Conservation (phyloP, 2,329 filamentous ascomycete genomes). For the Arthrobotrys sinensis region DNA sequence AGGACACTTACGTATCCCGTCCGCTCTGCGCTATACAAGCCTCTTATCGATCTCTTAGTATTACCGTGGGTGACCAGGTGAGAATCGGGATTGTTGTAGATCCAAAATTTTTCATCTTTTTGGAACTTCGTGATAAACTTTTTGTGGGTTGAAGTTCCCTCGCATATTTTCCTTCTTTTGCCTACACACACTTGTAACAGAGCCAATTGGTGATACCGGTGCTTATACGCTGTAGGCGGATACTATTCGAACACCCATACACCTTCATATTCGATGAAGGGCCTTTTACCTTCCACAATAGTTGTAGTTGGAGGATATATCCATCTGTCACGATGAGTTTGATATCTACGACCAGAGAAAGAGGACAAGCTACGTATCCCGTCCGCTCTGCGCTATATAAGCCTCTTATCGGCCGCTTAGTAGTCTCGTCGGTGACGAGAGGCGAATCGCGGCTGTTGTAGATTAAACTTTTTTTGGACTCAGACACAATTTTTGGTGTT, state of each 20-base stretch:
- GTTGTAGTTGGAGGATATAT: background rate
- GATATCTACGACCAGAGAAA: conserved; percentile 35
- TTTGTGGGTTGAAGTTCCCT: too few species aligned
- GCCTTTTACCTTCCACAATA: background rate
- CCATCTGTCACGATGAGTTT: background rate
- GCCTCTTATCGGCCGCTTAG: conserved; percentile 54
- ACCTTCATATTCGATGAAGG: too few species aligned
- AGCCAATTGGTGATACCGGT: background rate
- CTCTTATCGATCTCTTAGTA: conserved; percentile 56
- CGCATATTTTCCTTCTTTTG: too few species aligned
- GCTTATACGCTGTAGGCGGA: too few species aligned
- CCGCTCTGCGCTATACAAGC: conserved; percentile 54
- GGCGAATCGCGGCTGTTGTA: conserved; percentile 34
- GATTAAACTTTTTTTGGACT: conserved; percentile 23
- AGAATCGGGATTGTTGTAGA: conserved; percentile 52
- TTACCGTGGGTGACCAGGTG: conserved; percentile 58
- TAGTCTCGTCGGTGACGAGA: conserved; percentile 53
- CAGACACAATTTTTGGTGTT: conserved; percentile 6
- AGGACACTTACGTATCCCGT: conserved; percentile 47
- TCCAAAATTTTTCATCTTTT: background rate
- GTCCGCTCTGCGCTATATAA: conserved; percentile 47
- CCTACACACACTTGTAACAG: too few species aligned
- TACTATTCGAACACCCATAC: too few species aligned
- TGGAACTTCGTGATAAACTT: background rate
- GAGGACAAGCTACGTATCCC: conserved; percentile 24